phyloP scores from a whole-genome alignment of 2,329 filamentous ascomycete genomes.

The Penicillium brevicompactum region DNA sequence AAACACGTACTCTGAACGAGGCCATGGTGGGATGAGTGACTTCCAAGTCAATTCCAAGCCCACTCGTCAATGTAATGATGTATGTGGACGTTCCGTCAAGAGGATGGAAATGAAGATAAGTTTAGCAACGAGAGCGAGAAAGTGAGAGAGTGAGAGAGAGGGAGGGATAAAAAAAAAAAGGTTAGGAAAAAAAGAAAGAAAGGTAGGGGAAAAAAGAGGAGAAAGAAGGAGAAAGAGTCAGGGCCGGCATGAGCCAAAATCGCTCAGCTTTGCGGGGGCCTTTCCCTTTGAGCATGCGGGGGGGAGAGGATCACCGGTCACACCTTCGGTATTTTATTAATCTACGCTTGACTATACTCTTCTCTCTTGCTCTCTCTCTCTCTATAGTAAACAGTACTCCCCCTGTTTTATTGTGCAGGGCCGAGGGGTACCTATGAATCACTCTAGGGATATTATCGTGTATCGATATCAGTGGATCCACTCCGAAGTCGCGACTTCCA shows the following conservation, averaged over 20 bases:
- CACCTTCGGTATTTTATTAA: constrained; percentile 11
- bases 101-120: background rate
- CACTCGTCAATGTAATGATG: constrained; percentile 27
- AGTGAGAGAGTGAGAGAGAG: constrained; percentile 15
- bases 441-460: background rate
- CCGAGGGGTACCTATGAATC: too few relatives aligned
- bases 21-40: constrained; percentile 33
- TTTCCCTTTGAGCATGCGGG: constrained; percentile 32
- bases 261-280: constrained; percentile 30
- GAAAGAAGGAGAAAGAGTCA: constrained; percentile 24
- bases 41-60: constrained; percentile 33
- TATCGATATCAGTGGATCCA: constrained; percentile 26
- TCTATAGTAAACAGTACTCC: background rate
- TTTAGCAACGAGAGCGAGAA: constrained; percentile 3
- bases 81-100: constrained; percentile 6
- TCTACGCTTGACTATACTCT: background rate
- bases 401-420: background rate
- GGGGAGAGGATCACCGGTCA: constrained; percentile 19
- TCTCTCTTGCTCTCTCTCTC: background rate
- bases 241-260: constrained; percentile 26
- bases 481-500: constrained; percentile 4
- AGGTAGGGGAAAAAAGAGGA: constrained; percentile 18
- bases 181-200: constrained; percentile 27
- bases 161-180: constrained; percentile 15
- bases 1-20: constrained; percentile 41